Evolutionary conservation across 371 early-diverging fungal species (phyloP), one percentile per base, ranked within the genome.

Genomic region (Rhizopus arrhizus): DNA sequence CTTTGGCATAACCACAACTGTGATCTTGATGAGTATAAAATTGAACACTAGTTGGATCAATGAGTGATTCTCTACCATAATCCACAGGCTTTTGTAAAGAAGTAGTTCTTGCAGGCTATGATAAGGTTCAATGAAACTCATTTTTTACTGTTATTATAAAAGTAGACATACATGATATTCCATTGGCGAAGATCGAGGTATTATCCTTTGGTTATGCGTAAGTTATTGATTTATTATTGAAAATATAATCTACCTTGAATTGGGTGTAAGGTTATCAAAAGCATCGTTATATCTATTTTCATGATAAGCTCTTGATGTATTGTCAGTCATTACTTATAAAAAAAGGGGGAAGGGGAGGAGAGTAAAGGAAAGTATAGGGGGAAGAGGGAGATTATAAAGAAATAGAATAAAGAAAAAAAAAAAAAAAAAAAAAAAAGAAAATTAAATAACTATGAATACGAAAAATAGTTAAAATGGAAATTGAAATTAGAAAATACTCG

Each of bases 91-190:
- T 57, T 43, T 66, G 56, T 57, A 66, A 50, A 22, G 66, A 66
- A n/a, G 62, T 58, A 29, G 50, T 62, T 48, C 66, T 53, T 28
- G 55, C 46, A 43, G 68, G 64, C 64, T 64, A 35, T 36, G 0
- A 56, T 33, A 16, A 15, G 13, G 10, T 31, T 35, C 3, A 36
- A 48, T 45, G 48, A 33, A 33, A 29, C 43, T 13, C 10, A 4
- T 41, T 22, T 12, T 22, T 52, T 61, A 68, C 64, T 58, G 54
- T 11, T 33, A 40, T 22, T 33, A n/a, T 22, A 33, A 15, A 31
- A 15, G 29, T 34, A 22, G 5, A 31, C 53, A 56, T 62, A 65
- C 65, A 56, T 60, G 60, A 36, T 60, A 60, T 13, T 56, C 51
- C n/a, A 13, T 32, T 33, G 60, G 10, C 35, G 60, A 46, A 40